Base-by-base conservation (phyloP, 2,329 filamentous ascomycete species). In the Hymenoscyphus repandus region DNA sequence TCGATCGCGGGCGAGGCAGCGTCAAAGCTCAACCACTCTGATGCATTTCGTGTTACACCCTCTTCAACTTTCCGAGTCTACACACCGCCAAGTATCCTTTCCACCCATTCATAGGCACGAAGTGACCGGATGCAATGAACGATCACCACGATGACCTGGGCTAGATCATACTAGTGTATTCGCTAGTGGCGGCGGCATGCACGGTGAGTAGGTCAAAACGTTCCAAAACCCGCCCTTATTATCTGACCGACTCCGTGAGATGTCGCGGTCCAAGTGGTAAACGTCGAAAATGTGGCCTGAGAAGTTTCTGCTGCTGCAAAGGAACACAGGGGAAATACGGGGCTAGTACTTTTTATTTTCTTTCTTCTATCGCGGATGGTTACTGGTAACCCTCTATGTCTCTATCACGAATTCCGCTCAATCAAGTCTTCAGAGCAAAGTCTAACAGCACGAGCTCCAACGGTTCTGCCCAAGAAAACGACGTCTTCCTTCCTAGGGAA, bases 331-430 rank as follows among this genome's bases (percentile, higher is more conserved):
- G 38, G 38, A 40, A 18, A 20, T 7, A 40, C n/a, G 38, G 10
- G 38, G 38, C 13, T 20, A 20, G 17, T 27, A 30, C 12, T 18
- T 43, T 27, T 13, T 31, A 13, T 27, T 15, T 45, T 45, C 15
- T 34, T 6, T 45, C 15, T 34, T 22, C 9, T 10, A 11, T 45
- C 20, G 32, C 43, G 12, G 36, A 45, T 11, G 18, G 20, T 11
- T 3, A 12, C 18, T 13, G 12, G 22, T 10, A 6, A 37, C 20
- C 42, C 38, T 39, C 39, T 38, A 60, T 60, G 58, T 76, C 64
- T 74, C 69, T 31, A 67, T 55, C 54, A 57, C 50, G 53, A 49
- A 60, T 60, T 41, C 58, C 58, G 36, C 56, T 60, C 20, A 48
- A 51, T 27, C 53, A 52, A 58, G 54, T 60, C 39, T 60, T 60